Evolutionary conservation across 2,329 filamentous ascomycete genomes (phyloP).

Genomic region (Colletotrichum graminicola): DNA sequence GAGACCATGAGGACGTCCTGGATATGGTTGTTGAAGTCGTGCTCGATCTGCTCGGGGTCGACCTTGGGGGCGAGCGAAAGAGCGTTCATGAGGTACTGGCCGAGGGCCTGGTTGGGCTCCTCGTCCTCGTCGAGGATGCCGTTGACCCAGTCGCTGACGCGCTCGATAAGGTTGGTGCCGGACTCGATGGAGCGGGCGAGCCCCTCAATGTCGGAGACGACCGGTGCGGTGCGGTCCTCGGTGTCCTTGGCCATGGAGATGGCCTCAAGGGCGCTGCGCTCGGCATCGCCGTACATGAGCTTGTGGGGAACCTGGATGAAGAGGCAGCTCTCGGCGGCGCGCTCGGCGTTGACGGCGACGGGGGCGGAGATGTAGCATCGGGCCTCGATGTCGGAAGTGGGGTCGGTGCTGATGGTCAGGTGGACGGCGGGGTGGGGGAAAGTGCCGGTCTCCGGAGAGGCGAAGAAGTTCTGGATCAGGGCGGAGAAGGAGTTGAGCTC

Average conservation of each 20-base stretch:
- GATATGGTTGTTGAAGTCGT: constrained; percentile 99
- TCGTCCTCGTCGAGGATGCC: constrained; percentile 94
- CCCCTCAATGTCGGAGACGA: constrained; percentile 90
- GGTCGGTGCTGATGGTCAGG: constrained; percentile 91
- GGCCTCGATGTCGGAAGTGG: constrained; percentile 89
- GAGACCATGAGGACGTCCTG: constrained; percentile 98
- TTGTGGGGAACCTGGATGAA: constrained; percentile 98
- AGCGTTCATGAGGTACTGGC: constrained; percentile 95
- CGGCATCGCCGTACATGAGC: constrained; percentile 85
- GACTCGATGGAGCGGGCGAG: constrained; percentile 89
- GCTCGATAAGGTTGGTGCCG: constrained; percentile 89
- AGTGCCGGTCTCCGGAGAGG: constrained; percentile 94
- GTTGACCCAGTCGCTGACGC: constrained; percentile 91
- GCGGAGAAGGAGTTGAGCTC: constrained; percentile 99
- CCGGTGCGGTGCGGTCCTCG: constrained; percentile 78
- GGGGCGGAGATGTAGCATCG: constrained; percentile 96
- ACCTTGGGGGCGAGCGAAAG: constrained; percentile 96
- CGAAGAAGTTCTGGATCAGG: constrained; percentile 99
- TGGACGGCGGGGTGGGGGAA: constrained; percentile 98
- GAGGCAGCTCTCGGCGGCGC: constrained; percentile 93
- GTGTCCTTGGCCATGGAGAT: constrained; percentile 84
- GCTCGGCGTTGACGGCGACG: constrained; percentile 93
- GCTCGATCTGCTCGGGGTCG: constrained; percentile 88
- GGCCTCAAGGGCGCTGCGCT: constrained; percentile 78
- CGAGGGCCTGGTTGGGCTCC: constrained; percentile 88